These are phyloP conservation scores for Massariosphaeria phaeospora DNA, from an alignment of 495 filamentous ascomycete species.

Conservation along the genomic window DNA sequence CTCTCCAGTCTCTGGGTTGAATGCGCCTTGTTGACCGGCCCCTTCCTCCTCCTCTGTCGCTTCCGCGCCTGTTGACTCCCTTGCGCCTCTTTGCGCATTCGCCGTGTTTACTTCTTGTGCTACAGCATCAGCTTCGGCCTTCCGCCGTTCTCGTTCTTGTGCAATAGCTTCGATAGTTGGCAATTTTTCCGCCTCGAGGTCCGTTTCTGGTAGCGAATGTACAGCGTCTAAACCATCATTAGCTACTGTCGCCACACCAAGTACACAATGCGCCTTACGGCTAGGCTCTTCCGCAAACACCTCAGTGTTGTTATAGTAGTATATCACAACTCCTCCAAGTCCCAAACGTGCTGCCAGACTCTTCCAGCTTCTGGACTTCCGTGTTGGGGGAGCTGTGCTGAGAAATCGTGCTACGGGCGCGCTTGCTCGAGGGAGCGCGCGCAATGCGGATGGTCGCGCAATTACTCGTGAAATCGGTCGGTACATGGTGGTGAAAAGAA, in stretches of 20 bases:
- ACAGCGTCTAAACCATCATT: slow-evolving; percentile 13
- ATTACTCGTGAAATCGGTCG: slow-evolving; percentile 26
- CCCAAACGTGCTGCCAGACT: slow-evolving; percentile 66
- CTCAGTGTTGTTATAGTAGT: slow-evolving; percentile 87
- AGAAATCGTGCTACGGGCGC: slow-evolving; percentile 54
- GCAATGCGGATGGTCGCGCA: slow-evolving; percentile 16
- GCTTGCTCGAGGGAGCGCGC: slow-evolving; percentile 18
- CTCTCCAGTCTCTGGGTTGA: slow-evolving; percentile 97
- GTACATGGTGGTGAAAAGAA: slow-evolving; percentile 26
- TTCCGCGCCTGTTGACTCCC: slow-evolving; percentile 16
- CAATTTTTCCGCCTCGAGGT: slow-evolving; percentile 34
- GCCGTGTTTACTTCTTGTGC: neutral
- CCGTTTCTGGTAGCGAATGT: slow-evolving; percentile 31
- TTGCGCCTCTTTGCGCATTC: slow-evolving; percentile 3
- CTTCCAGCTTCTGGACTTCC: slow-evolving; percentile 77
- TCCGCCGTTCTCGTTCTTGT: slow-evolving; percentile 32
- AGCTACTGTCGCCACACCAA: slow-evolving; percentile 5
- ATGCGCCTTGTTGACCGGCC: slow-evolving; percentile 79
- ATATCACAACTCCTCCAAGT: slow-evolving; percentile 70
- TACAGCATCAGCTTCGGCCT: slow-evolving; percentile 8
- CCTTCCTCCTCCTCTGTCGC: slow-evolving; percentile 62
- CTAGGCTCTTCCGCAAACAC: slow-evolving; percentile 78
- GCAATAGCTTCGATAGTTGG: slow-evolving; percentile 38
- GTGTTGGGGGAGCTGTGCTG: slow-evolving; percentile 60
- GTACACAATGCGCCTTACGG: slow-evolving; percentile 49